A percentile compares a stretch with the other conserved stretches of the same genome.
phyloP scores from a whole-genome alignment of 345 rosid species.

The Ceriops zippeliana region DNA sequence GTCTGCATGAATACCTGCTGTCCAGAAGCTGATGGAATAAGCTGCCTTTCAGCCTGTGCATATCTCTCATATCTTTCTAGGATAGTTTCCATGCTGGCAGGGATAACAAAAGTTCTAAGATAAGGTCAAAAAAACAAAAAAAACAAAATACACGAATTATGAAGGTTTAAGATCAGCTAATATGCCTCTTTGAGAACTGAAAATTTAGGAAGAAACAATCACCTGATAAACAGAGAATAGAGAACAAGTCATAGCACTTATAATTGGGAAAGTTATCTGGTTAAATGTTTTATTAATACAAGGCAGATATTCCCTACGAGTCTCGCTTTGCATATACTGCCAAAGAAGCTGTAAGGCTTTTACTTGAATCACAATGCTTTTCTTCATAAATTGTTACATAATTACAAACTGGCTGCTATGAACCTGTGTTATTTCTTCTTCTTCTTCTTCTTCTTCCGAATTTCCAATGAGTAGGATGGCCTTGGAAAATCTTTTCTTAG shows the following conservation, averaged over 20 bases:
- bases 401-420: too few species aligned
- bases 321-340: too few species aligned
- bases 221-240: not conserved
- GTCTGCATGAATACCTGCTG: not conserved
- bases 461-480: too few species aligned
- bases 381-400: too few species aligned
- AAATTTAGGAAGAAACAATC: not conserved
- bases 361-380: too few species aligned
- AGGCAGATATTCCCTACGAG: not conserved
- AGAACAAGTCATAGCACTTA: not conserved
- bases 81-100: constrained; percentile 12
- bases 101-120: not conserved
- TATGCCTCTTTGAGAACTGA: not conserved
- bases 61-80: constrained; percentile 13
- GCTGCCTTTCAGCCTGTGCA: not conserved
- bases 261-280: not conserved
- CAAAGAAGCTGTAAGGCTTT: too few species aligned
- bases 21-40: not conserved
- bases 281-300: not conserved
- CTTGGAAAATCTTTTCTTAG: too few species aligned
- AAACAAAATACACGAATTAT: not conserved
- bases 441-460: too few species aligned
- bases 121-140: not conserved
- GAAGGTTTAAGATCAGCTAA: not conserved
- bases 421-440: too few species aligned